phyloP scores from a whole-genome alignment of 148 eudicot species.

The Camellia sinensis region DNA sequence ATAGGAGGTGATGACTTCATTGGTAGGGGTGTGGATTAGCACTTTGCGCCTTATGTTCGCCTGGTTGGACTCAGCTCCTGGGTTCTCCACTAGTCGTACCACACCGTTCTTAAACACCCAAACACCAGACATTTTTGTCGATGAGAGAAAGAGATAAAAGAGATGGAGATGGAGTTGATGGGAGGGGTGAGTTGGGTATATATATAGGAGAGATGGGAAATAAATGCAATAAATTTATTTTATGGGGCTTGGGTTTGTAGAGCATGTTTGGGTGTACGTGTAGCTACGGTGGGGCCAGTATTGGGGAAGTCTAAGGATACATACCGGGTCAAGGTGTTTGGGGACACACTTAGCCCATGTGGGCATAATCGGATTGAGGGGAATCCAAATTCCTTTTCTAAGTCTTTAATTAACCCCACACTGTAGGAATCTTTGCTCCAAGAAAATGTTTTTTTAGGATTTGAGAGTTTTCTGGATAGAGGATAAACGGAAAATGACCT shows the following conservation, averaged over 20 bases:
- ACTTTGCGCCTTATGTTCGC: slow-evolving; percentile 43
- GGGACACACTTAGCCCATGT: too few species aligned
- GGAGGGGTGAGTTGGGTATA: slow-evolving; percentile 25
- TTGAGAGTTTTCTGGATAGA: too few species aligned
- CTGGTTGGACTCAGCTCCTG: slow-evolving; percentile 40
- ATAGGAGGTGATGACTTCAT: slow-evolving; percentile 60
- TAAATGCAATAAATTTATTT: not conserved
- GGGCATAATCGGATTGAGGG: slow-evolving; percentile 26
- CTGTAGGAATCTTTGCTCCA: slow-evolving; percentile 31
- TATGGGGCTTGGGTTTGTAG: too few species aligned
- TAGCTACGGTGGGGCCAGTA: slow-evolving; percentile 11
- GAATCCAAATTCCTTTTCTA: slow-evolving; percentile 30
- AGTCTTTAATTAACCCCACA: slow-evolving; percentile 6
- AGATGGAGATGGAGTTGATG: slow-evolving; percentile 16
- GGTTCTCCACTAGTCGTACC: slow-evolving; percentile 62
- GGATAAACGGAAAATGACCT: too few species aligned
- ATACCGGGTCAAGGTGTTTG: too few species aligned
- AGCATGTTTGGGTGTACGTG: slow-evolving; percentile 7
- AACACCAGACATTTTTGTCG: slow-evolving; percentile 68
- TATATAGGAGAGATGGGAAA: slow-evolving; percentile 25
- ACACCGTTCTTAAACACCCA: slow-evolving; percentile 92
- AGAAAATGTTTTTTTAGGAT: not conserved
- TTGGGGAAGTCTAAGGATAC: not conserved
- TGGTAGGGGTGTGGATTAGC: slow-evolving; percentile 56
- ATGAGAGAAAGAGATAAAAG: not conserved